phyloP scores from a whole-genome alignment of 805 yeast genomes.

The Allodekkera sacchari region DNA sequence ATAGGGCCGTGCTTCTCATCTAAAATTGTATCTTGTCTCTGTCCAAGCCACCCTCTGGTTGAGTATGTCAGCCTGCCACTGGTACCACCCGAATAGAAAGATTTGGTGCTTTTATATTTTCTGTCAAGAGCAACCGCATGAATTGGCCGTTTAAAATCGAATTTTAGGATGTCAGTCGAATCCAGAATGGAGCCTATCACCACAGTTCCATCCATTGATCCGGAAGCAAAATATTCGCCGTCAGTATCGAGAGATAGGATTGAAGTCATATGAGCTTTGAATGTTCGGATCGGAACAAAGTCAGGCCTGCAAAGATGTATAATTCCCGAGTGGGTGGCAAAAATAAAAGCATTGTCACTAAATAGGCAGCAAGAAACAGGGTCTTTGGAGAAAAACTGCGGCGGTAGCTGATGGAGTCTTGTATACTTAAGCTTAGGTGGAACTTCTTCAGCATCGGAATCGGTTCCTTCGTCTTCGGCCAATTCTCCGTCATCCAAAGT shows the following conservation, averaged over 20 bases:
- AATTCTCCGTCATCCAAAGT: conserved; percentile 11
- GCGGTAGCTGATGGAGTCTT: conserved; percentile 59
- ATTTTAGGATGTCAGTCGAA: conserved; percentile 57
- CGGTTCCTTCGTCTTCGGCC: conserved; percentile 23
- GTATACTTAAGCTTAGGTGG: conserved; percentile 74
- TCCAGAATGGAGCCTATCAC: conserved; percentile 66
- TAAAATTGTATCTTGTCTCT: conserved; percentile 58
- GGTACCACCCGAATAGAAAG: conserved; percentile 84
- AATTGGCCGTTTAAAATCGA: conserved; percentile 80
- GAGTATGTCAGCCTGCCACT: conserved; percentile 74
- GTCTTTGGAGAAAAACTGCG: conserved; percentile 63
- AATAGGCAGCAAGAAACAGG: conserved; percentile 67
- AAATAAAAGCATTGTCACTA: conserved; percentile 53
- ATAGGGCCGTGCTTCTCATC: conserved; percentile 63
- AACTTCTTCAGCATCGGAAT: conserved; percentile 34
- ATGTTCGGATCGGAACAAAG: conserved; percentile 55
- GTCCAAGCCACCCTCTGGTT: conserved; percentile 81
- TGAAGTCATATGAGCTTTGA: conserved; percentile 81
- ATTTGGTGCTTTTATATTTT: conserved; percentile 49
- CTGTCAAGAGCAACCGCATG: conserved; percentile 79
- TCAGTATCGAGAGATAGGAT: conserved; percentile 66
- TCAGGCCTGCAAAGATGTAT: conserved; percentile 59
- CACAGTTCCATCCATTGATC: conserved; percentile 90
- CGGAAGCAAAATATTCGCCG: conserved; percentile 72
- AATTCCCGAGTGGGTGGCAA: conserved; percentile 87